A percentile compares a stretch with the other conserved stretches of the same genome.
These are phyloP conservation scores for Phylloporus scabripes DNA, from an alignment of 768 basidiomycete species.

Conservation along the genomic window DNA sequence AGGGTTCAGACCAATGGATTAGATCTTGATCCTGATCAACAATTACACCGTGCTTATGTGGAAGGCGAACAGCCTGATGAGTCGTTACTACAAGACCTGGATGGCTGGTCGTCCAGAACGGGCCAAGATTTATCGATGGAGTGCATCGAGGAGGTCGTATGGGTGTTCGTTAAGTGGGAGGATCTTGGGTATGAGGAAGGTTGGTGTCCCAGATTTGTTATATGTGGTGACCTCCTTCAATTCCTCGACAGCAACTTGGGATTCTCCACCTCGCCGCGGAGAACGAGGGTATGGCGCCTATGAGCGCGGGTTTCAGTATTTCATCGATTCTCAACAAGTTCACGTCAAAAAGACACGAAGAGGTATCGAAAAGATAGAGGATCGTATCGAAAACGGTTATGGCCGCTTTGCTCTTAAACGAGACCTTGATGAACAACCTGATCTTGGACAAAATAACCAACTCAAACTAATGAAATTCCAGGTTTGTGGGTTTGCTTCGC, in stretches of 20 bases:
- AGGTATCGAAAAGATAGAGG: constrained; percentile 42
- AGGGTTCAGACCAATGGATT: constrained; percentile 27
- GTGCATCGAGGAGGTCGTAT: constrained; percentile 60
- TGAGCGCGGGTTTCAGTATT: constrained; percentile 59
- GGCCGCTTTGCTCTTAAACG: constrained; percentile 40
- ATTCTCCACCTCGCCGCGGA: constrained; percentile 67
- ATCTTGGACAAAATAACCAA: constrained; percentile 58
- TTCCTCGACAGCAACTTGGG: constrained; percentile 71
- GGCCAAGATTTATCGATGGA: constrained; percentile 38
- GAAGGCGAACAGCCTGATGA: constrained; percentile 61
- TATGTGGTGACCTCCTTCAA: not conserved
- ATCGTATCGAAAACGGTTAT: constrained; percentile 53
- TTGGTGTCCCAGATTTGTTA: constrained; percentile 29
- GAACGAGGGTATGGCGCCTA: constrained; percentile 62
- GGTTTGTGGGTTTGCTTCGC: constrained; percentile 35
- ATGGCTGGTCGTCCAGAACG: constrained; percentile 45
- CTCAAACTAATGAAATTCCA: constrained; percentile 86
- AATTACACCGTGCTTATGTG: constrained; percentile 39
- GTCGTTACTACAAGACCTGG: constrained; percentile 50
- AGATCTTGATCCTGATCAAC: constrained; percentile 17
- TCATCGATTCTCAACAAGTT: constrained; percentile 57
- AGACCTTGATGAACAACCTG: constrained; percentile 45
- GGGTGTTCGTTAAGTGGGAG: constrained; percentile 90
- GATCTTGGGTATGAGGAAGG: constrained; percentile 93
- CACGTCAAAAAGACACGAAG: constrained; percentile 44